phyloP scores from a whole-genome alignment of 192 early-diverging fungal species.

The Podila verticillata region DNA sequence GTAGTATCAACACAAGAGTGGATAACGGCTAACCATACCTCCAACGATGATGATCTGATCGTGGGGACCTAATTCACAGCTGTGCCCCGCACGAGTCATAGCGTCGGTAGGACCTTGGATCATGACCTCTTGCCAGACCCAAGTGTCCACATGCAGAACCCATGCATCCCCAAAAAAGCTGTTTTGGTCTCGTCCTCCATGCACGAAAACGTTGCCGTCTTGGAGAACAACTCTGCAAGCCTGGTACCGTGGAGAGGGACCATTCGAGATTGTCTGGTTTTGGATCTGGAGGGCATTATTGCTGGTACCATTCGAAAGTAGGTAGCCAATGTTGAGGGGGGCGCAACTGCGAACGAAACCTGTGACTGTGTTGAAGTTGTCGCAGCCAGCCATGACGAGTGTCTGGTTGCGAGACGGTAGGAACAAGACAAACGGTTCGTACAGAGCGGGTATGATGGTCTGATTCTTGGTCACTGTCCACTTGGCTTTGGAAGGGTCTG shows the following conservation, averaged over 20 bases:
- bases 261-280: not conserved
- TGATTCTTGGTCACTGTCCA: conserved; percentile 22
- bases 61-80: conserved; percentile 34
- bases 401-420: conserved; percentile 17
- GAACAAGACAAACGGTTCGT: conserved; percentile 21
- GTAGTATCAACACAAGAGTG: not conserved
- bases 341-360: conserved; percentile 1
- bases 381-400: conserved; percentile 26
- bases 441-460: conserved; percentile 8
- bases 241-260: conserved; percentile 16
- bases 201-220: conserved; percentile 36
- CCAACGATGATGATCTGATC: conserved; percentile 40
- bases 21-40: conserved; percentile 8
- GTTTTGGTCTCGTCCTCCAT: conserved; percentile 17
- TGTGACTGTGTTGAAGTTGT: not conserved
- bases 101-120: conserved; percentile 14
- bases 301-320: not conserved
- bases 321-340: not conserved
- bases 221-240: conserved; percentile 16
- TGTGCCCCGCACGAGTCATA: conserved; percentile 33
- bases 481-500: not conserved
- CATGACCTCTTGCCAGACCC: conserved; percentile 10
- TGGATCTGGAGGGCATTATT: not conserved
- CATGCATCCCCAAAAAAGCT: conserved; percentile 26
- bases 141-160: conserved; percentile 18